Conservation (phyloP, 352 stramenopile species). For the Phytophthora podocarpi region DNA sequence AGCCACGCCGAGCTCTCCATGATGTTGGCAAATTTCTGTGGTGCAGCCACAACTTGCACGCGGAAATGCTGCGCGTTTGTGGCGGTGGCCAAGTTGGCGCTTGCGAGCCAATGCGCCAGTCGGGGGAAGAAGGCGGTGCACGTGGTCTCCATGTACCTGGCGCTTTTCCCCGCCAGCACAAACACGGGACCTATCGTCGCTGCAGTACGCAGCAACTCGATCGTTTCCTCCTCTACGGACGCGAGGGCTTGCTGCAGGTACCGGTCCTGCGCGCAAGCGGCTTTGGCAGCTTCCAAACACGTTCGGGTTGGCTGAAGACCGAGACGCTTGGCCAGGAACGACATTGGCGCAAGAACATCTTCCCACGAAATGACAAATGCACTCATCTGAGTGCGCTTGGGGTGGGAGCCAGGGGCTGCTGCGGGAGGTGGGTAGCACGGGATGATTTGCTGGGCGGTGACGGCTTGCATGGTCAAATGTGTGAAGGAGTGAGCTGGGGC, state of each 20-base stretch:
- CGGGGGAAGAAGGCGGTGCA: constrained; percentile 58
- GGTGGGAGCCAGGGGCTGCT: neutral
- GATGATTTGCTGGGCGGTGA: constrained; percentile 5
- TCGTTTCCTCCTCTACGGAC: constrained; percentile 57
- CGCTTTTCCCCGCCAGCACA: constrained; percentile 53
- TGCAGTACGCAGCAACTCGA: constrained; percentile 47
- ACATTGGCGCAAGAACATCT: constrained; percentile 57
- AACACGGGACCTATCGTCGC: constrained; percentile 51
- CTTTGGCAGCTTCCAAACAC: constrained; percentile 38
- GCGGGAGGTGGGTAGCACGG: constrained; percentile 21
- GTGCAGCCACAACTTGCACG: constrained; percentile 47
- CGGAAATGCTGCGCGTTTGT: constrained; percentile 13
- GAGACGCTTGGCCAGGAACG: constrained; percentile 45
- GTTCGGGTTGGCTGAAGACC: constrained; percentile 43
- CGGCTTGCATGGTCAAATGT: constrained; percentile 13
- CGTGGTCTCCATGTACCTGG: constrained; percentile 51
- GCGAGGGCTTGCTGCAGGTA: constrained; percentile 61
- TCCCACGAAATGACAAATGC: constrained; percentile 64
- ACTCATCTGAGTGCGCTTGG: neutral
- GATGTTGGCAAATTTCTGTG: constrained; percentile 44
- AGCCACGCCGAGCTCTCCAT: constrained; percentile 48
- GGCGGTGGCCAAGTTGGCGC: constrained; percentile 14
- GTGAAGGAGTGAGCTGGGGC: neutral
- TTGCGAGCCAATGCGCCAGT: constrained; percentile 48
- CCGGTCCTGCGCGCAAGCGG: constrained; percentile 32